These are phyloP conservation scores for Cryphonectria naterciae DNA, from an alignment of 2,329 filamentous ascomycete species.

Conservation along the genomic window DNA sequence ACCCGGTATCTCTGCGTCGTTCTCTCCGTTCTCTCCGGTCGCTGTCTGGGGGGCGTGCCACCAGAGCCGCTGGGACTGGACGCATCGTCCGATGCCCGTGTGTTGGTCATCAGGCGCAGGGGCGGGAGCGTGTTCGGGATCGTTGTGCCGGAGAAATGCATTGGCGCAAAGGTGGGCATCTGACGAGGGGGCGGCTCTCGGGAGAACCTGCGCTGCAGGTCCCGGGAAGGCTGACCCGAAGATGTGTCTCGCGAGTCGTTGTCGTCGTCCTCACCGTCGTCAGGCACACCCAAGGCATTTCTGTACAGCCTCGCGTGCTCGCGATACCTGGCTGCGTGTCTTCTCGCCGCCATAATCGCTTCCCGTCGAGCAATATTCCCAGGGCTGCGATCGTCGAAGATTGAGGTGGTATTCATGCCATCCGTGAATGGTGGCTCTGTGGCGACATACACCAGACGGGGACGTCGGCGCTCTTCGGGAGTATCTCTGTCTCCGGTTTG, in stretches of 20 bases:
- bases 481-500: constrained; percentile 2
- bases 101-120: constrained; percentile 41
- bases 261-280: not conserved
- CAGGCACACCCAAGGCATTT: constrained; percentile 7
- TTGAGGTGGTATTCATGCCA: not conserved
- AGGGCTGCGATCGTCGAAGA: constrained; percentile 4
- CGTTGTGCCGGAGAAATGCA: constrained; percentile 14
- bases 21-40: constrained; percentile 37
- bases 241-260: constrained; percentile 39
- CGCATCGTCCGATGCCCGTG: constrained; percentile 35
- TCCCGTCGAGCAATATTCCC: not conserved
- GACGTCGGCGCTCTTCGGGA: not conserved
- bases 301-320: constrained; percentile 12
- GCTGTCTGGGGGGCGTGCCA: constrained; percentile 33
- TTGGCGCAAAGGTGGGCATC: constrained; percentile 30
- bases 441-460: not conserved
- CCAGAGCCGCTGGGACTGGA: constrained; percentile 33
- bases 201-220: constrained; percentile 42
- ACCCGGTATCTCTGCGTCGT: constrained; percentile 36
- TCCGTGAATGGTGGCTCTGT: not conserved
- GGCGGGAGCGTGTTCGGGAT: constrained; percentile 38
- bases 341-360: constrained; percentile 6
- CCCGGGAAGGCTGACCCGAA: constrained; percentile 39
- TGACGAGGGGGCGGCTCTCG: constrained; percentile 38
- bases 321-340: constrained; percentile 10